phyloP scores from a whole-genome alignment of 352 stramenopile genomes.

The Pythium periplocum region DNA sequence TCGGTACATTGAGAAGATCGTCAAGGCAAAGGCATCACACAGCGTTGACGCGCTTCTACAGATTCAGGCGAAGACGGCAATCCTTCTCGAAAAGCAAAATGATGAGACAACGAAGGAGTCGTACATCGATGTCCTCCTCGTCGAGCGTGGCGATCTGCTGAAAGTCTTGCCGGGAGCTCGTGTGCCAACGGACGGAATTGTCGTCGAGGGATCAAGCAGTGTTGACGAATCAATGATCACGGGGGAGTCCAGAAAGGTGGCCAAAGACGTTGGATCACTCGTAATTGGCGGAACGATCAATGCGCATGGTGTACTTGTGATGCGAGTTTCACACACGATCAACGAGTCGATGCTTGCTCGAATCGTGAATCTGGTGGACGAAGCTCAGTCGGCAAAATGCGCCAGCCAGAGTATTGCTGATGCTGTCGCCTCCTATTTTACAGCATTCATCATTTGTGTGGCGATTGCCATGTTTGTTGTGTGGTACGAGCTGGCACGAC shows the following conservation, averaged over 20 bases:
- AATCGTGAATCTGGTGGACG: slow-evolving; percentile 67
- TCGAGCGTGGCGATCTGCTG: slow-evolving; percentile 61
- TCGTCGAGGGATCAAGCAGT: slow-evolving; percentile 54
- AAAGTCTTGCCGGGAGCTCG: slow-evolving; percentile 64
- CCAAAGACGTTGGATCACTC: slow-evolving; percentile 45
- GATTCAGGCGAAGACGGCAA: slow-evolving; percentile 83
- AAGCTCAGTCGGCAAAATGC: slow-evolving; percentile 63
- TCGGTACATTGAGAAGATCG: slow-evolving; percentile 68
- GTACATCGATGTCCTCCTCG: slow-evolving; percentile 74
- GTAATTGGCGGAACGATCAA: slow-evolving; percentile 77
- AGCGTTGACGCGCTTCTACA: slow-evolving; percentile 60
- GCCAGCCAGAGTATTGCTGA: slow-evolving; percentile 63
- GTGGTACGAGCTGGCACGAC: slow-evolving; percentile 62
- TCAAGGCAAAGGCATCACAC: slow-evolving; percentile 63
- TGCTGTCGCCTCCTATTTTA: slow-evolving; percentile 63
- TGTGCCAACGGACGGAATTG: slow-evolving; percentile 67
- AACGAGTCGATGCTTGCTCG: slow-evolving; percentile 73
- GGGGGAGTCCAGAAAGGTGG: slow-evolving; percentile 60
- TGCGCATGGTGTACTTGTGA: slow-evolving; percentile 51
- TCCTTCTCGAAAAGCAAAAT: slow-evolving; percentile 63
- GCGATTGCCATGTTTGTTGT: slow-evolving; percentile 54
- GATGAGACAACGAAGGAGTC: slow-evolving; percentile 32
- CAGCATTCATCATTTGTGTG: slow-evolving; percentile 65
- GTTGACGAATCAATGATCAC: slow-evolving; percentile 82
- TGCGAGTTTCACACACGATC: slow-evolving; percentile 69